A percentile compares a stretch with the other conserved stretches of the same genome.
These are phyloP conservation scores for Polytrichum formosum DNA, from an alignment of 225 moss, liverwort and hornwort species.

Conservation along the genomic window DNA sequence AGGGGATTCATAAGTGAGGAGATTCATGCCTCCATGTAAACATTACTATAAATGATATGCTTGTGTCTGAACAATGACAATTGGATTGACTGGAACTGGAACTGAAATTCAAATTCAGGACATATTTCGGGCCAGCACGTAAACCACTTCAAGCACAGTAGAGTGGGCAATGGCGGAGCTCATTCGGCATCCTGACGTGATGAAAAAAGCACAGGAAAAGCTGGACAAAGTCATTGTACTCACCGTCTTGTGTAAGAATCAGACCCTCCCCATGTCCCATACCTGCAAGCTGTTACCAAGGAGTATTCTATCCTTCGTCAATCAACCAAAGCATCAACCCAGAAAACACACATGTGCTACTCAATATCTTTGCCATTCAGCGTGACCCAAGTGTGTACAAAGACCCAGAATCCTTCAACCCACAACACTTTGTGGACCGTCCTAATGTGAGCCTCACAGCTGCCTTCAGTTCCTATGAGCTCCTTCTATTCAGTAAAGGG, in stretches of 20 bases:
- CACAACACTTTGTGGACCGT: slow-evolving; percentile 37
- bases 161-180: neutral
- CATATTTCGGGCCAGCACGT: slow-evolving; percentile 33
- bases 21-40: no score
- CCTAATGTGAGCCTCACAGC: slow-evolving; percentile 21
- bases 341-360: slow-evolving; percentile 39
- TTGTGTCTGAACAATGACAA: no score
- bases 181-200: slow-evolving; percentile 29
- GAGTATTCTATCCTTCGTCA: slow-evolving; percentile 11
- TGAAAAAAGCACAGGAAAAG: slow-evolving; percentile 24
- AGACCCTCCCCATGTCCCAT: neutral
- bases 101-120: slow-evolving; percentile 15
- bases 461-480: slow-evolving; percentile 28
- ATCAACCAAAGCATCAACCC: slow-evolving; percentile 23
- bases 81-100: no score
- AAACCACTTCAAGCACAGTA: slow-evolving; percentile 24
- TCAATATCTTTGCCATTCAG: slow-evolving; percentile 21
- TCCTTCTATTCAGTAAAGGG: slow-evolving; percentile 30
- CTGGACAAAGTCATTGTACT: slow-evolving; percentile 37
- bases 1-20: no score
- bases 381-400: slow-evolving; percentile 7
- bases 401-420: slow-evolving; percentile 32
- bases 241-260: slow-evolving; percentile 39
- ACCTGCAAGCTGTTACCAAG: no score
- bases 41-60: no score